Percentiles rank a stretch among this genome's conserved stretches.
Conservation (phyloP, 805 yeast species). For the Isabelozyma rhagii region DNA sequence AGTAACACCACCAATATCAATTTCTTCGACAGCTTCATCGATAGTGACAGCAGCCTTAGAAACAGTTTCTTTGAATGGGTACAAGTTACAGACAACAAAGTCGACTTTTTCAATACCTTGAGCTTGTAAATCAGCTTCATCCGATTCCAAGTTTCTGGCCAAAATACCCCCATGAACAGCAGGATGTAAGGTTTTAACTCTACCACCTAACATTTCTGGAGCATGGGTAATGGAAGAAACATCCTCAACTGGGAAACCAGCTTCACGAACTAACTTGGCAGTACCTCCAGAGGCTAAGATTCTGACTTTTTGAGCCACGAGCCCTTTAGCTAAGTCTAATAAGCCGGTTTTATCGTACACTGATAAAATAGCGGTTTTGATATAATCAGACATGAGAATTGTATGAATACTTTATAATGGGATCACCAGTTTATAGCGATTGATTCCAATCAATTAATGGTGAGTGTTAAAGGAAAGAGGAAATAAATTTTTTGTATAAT, state of each 20-base stretch:
- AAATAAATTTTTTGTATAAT: not conserved
- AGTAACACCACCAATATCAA: conserved; percentile 97
- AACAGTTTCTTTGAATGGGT: conserved; percentile 97
- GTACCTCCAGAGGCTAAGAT: conserved; percentile 98
- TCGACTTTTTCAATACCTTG: conserved; percentile 96
- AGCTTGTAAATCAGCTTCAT: conserved; percentile 80
- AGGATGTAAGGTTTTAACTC: conserved; percentile 97
- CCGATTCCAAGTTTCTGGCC: conserved; percentile 89
- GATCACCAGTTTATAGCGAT: not conserved
- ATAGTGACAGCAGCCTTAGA: conserved; percentile 93
- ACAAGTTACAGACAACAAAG: conserved; percentile 94
- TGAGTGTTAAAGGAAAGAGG: not conserved
- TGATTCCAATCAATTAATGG: not conserved
- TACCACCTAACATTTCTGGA: conserved; percentile 98
- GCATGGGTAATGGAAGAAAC: conserved; percentile 95
- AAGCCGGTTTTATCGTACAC: conserved; percentile 98
- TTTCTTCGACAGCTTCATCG: conserved; percentile 97
- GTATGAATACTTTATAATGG: not conserved
- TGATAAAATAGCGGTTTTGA: conserved; percentile 89
- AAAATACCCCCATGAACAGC: conserved; percentile 98
- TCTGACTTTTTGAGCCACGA: conserved; percentile 82
- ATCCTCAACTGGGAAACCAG: conserved; percentile 97
- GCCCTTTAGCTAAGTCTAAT: conserved; percentile 93
- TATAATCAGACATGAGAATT: conserved; percentile 31
- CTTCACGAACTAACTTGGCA: conserved; percentile 88